These are phyloP conservation scores for Colletotrichum musae DNA, from an alignment of 2,329 filamentous ascomycete species.

Conservation along the genomic window DNA sequence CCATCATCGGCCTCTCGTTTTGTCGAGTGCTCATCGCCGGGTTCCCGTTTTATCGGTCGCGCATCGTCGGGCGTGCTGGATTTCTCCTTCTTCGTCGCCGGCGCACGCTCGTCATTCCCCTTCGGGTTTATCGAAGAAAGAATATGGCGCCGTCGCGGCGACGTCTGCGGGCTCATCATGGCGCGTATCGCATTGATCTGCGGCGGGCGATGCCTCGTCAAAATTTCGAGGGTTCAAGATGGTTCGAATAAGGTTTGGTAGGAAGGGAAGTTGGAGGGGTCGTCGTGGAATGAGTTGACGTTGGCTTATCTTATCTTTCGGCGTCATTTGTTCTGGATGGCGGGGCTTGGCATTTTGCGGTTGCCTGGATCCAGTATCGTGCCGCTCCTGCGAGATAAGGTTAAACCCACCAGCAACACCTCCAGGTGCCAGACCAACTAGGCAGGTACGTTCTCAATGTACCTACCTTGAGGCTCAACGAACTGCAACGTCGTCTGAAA, in stretches of 20 bases:
- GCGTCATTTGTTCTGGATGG: constrained; percentile 21
- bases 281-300: constrained; percentile 30
- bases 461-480: constrained; percentile 29
- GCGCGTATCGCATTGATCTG: constrained; percentile 46
- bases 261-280: constrained; percentile 22
- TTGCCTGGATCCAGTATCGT: constrained; percentile 9
- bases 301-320: constrained; percentile 40
- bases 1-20: background rate
- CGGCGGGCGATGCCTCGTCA: background rate
- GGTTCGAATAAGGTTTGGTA: constrained; percentile 6
- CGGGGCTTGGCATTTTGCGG: constrained; percentile 31
- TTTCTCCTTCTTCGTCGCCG: constrained; percentile 6
- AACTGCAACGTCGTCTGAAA: constrained; percentile 26
- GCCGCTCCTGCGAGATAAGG: constrained; percentile 34
- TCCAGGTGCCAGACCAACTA: background rate
- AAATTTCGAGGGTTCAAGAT: background rate
- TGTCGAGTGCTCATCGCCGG: constrained; percentile 9
- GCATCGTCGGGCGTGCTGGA: constrained; percentile 33
- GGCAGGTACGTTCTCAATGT: constrained; percentile 16
- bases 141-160: constrained; percentile 62
- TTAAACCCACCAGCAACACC: constrained; percentile 18
- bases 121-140: constrained; percentile 64
- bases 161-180: constrained; percentile 52
- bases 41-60: constrained; percentile 7
- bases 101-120: constrained; percentile 14